These are phyloP conservation scores for Eudorina sp. DNA, from an alignment of 139 green algal genomes.

Conservation along the genomic window DNA sequence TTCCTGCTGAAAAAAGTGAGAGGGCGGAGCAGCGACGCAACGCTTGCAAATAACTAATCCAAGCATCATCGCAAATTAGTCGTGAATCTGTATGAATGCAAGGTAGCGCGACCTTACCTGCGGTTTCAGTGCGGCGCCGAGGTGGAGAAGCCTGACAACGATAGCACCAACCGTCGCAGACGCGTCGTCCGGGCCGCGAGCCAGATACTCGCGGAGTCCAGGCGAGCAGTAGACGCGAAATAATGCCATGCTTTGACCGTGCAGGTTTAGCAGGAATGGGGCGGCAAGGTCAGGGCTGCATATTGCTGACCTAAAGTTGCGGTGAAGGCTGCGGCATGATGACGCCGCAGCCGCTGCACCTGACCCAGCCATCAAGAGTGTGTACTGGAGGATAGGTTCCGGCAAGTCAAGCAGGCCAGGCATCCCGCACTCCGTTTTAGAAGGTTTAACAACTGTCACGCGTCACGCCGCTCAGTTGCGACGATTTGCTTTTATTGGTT, in stretches of 20 bases:
- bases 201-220: neutral
- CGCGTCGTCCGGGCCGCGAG: neutral
- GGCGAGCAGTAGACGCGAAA: conserved; percentile 7
- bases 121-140: neutral
- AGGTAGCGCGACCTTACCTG: neutral
- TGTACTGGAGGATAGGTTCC: neutral
- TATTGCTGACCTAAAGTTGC: neutral
- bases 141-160: neutral
- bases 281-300: conserved; percentile 11
- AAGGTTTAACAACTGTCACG: too few species aligned
- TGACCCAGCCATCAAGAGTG: neutral
- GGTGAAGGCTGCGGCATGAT: neutral
- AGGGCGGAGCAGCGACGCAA: neutral
- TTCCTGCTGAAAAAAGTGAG: neutral
- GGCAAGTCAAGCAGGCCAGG: conserved; percentile 15
- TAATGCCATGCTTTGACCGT: neutral
- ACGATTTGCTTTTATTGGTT: too few species aligned
- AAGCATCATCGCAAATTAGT: neutral
- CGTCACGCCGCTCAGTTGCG: too few species aligned
- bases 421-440: neutral
- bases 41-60: neutral
- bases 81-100: neutral
- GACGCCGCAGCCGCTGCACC: neutral
- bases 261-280: neutral
- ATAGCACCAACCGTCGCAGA: neutral